Conservation (phyloP, 108 stramenopile species). For the Cyclotella distinguenda region DNA sequence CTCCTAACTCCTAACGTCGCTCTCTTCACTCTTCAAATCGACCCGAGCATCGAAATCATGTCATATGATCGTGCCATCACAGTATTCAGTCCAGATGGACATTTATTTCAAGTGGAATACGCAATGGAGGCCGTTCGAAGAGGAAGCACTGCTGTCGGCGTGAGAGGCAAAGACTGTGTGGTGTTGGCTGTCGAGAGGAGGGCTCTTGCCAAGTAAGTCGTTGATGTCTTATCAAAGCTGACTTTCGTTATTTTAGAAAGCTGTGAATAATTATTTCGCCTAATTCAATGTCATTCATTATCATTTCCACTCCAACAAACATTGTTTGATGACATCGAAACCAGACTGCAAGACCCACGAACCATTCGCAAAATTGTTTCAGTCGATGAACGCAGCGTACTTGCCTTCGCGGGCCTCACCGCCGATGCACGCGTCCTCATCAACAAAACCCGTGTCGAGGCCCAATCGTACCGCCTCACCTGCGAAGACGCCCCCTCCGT, state of each 20-base stretch:
- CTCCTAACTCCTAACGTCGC: background rate
- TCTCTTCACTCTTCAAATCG: background rate
- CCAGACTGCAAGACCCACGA: constrained; percentile 94
- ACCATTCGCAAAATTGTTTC: constrained; percentile 98
- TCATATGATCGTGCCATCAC: constrained; percentile 99
- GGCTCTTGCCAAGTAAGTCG: constrained; percentile 94
- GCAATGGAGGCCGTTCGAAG: constrained; percentile 99
- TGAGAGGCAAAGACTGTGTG: constrained; percentile 95
- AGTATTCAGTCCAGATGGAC: constrained; percentile 99
- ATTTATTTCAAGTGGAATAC: constrained; percentile 99
- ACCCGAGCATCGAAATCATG: constrained; percentile 43
- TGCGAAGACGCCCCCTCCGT: constrained; percentile 98
- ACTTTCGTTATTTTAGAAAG: no score
- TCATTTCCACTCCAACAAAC: no score
- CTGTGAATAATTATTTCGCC: no score
- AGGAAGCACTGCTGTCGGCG: constrained; percentile 96
- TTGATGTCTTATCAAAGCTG: background rate
- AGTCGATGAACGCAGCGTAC: constrained; percentile 92
- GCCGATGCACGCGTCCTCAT: constrained; percentile 99
- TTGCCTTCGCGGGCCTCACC: constrained; percentile 99
- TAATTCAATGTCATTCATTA: no score
- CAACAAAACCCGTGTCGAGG: constrained; percentile 92
- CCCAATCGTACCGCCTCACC: constrained; percentile 97
- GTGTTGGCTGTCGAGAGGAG: constrained; percentile 97
- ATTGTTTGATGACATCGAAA: no score